phyloP scores from a whole-genome alignment of 345 rosid species.

The Eucalyptus globulus region DNA sequence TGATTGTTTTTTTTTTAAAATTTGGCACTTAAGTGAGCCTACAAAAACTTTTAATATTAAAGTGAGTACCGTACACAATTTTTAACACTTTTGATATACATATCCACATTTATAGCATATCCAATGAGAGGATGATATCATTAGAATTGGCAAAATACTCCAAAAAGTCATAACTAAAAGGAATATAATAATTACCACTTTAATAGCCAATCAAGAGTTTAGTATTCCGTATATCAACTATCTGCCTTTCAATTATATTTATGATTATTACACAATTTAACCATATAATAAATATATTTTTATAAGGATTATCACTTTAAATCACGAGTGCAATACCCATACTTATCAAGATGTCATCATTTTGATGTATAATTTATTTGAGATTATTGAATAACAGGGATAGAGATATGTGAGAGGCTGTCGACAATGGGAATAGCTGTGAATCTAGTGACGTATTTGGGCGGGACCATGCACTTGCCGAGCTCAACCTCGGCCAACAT shows the following conservation, averaged over 20 bases:
- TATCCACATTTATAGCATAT: not conserved
- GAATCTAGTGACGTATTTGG: slow-evolving; percentile 50
- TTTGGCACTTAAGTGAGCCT: fast-evolving
- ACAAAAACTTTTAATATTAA: fast-evolving
- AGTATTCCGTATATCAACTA: not conserved
- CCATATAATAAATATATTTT: not conserved
- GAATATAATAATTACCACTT: not conserved
- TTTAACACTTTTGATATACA: fast-evolving
- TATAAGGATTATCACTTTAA: not conserved
- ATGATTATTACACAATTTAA: not conserved
- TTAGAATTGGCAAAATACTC: not conserved
- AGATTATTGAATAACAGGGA: slow-evolving; percentile 11
- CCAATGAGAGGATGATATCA: not conserved
- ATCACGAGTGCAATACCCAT: not conserved
- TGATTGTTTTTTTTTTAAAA: too few species aligned
- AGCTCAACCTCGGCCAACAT: slow-evolving; percentile 52
- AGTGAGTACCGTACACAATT: fast-evolving
- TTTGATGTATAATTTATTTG: not conserved
- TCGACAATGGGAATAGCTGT: slow-evolving; percentile 63
- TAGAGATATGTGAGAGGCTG: slow-evolving; percentile 54
- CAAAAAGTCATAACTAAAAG: not conserved
- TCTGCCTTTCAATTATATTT: not conserved
- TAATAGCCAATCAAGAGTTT: not conserved
- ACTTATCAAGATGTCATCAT: not conserved
- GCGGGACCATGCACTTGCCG: slow-evolving; percentile 45